These are phyloP conservation scores for Salix udensis DNA, from an alignment of 345 rosid species.

Conservation along the genomic window DNA sequence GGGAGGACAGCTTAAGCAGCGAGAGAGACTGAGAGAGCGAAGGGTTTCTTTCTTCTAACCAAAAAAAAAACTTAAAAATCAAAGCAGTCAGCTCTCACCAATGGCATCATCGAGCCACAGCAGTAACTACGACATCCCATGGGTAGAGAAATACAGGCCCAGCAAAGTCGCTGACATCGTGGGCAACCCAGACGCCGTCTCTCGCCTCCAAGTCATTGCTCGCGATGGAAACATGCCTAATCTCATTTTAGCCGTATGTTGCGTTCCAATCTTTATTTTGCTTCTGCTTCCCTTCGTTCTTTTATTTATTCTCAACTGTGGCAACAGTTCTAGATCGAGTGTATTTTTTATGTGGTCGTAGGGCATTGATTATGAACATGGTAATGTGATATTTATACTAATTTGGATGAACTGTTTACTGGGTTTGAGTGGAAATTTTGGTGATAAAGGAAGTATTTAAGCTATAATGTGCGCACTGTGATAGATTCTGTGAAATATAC, in stretches of 20 bases:
- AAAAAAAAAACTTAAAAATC: neutral
- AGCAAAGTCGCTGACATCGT: conserved; percentile 71
- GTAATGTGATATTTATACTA: neutral
- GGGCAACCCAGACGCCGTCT: conserved; percentile 86
- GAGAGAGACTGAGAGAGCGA: neutral
- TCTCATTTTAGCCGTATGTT: conserved; percentile 70
- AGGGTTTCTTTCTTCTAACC: neutral
- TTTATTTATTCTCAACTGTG: neutral
- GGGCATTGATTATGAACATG: neutral
- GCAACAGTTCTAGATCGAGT: neutral
- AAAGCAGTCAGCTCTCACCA: neutral
- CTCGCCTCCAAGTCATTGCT: conserved; percentile 89
- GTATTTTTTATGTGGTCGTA: too few species aligned
- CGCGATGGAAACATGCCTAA: conserved; percentile 98
- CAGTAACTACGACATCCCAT: conserved; percentile 67
- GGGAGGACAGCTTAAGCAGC: neutral
- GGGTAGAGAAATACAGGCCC: conserved; percentile 98
- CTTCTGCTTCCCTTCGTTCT: neutral
- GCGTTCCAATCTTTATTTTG: neutral
- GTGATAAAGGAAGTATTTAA: neutral
- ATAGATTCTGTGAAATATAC: neutral
- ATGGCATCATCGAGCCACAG: conserved; percentile 51
- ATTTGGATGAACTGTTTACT: neutral
- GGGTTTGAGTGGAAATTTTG: neutral
- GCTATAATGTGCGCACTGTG: neutral